Base-by-base conservation (phyloP, 2,329 filamentous ascomycete species). In the Lasiodiplodia hormozganensis region DNA sequence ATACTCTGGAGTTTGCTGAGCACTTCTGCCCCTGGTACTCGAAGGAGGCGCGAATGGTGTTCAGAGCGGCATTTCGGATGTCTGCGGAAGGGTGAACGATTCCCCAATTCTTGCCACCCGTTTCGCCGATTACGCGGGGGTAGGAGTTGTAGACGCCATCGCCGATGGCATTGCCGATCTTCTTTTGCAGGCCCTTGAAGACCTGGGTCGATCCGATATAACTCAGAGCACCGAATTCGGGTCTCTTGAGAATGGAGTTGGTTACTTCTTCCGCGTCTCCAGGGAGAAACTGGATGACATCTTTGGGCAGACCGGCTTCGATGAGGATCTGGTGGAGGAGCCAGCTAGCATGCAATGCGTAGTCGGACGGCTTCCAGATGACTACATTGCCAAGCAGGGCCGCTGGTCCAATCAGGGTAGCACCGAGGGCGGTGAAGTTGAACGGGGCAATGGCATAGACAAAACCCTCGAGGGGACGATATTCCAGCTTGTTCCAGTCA, bases 361-460 rank as follows among this genome's bases (percentile, higher is more conserved):
- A 90, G 73, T 94, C 93, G 16, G 92, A 96, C 18, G 94, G 94
- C 85, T 97, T 97, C 94, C 94, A 97, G 57, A 97, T 83, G 4
- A 97, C 93, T 1, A 97, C 95, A 79, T 97, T 97, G 68, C 94
- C 94, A 85, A 97, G 90, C 67, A 97, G 83, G 0, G 93, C 94
- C 18, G 95, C 94, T 0, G 92, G 90, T 54, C 89, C 91, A 16
- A 92, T 88, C 53, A 97, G 85, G 82, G 97, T 97, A 67, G 91
- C 94, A 12, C 90, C 94, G 74, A 97, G 97, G 71, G 94, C 94
- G 25, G 94, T 97, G 83, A 97, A 97, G 85, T 97, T 97, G 87
- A 97, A 97, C 52, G 94, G 94, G 69, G 90, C 93, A 74, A 97
- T 89, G 40, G 94, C 94, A 79, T 97, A 97, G 70, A 97, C 93